A percentile compares a stretch with the other conserved stretches of the same genome.
phyloP scores from a whole-genome alignment of 805 yeast genomes.

The Wickerhamomyces hampshirensis region DNA sequence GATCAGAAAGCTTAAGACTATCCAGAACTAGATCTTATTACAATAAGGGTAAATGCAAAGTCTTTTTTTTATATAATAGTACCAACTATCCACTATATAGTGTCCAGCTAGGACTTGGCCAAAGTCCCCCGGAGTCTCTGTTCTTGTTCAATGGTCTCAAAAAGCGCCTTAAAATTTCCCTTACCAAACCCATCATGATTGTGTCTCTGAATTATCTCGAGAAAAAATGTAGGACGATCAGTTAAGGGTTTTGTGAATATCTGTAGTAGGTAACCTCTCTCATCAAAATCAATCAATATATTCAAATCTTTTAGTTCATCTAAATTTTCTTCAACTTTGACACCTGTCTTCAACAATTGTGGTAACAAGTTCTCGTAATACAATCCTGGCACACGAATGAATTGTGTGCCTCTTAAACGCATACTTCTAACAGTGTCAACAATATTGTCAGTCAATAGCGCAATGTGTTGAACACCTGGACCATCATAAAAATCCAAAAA shows the following conservation, averaged over 20 bases:
- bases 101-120: conserved; percentile 6
- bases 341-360: conserved; percentile 39
- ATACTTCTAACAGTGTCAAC: conserved; percentile 48
- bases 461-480: conserved; percentile 83
- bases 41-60: no score
- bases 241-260: conserved; percentile 72
- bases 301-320: conserved; percentile 44
- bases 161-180: conserved; percentile 79
- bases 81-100: no score
- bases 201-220: conserved; percentile 76
- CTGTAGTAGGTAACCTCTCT: conserved; percentile 71
- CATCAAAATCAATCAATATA: conserved; percentile 74
- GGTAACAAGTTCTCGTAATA: conserved; percentile 52
- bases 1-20: no score
- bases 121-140: conserved; percentile 68
- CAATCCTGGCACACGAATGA: conserved; percentile 51
- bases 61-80: no score
- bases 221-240: conserved; percentile 77
- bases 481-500: conserved; percentile 71
- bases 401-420: conserved; percentile 61
- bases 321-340: conserved; percentile 49
- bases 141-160: conserved; percentile 76
- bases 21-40: no score
- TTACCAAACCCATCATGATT: conserved; percentile 87
- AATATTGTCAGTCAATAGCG: conserved; percentile 60